These are phyloP conservation scores for Fusarium brevicatenulatum DNA, from an alignment of 2,329 filamentous ascomycete genomes.

Conservation along the genomic window DNA sequence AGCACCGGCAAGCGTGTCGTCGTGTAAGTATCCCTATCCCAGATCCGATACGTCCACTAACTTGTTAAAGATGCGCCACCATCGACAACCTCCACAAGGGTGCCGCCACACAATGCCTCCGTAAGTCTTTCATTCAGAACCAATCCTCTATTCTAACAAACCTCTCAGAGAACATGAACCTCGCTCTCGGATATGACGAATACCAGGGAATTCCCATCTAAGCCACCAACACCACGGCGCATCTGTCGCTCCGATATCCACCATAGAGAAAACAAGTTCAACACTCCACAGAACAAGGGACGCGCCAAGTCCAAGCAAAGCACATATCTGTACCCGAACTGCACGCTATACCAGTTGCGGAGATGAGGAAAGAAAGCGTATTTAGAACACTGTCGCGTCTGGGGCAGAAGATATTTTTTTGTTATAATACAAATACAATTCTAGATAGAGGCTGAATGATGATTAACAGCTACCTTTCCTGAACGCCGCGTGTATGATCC, in stretches of 20 bases:
- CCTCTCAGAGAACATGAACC: constrained; percentile 84
- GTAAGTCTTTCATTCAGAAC: neutral
- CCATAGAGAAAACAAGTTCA: neutral
- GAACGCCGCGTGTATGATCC: no score
- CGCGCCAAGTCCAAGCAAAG: neutral
- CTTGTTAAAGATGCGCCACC: neutral
- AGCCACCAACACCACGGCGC: neutral
- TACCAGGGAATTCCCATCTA: constrained; percentile 81
- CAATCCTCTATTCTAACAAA: neutral
- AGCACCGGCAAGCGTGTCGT: constrained; percentile 89
- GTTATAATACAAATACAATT: neutral
- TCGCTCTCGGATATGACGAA: constrained; percentile 87
- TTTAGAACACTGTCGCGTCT: neutral
- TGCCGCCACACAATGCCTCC: constrained; percentile 15
- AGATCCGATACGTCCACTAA: constrained; percentile 13
- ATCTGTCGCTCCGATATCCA: neutral
- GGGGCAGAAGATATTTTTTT: neutral
- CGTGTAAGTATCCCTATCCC: constrained; percentile 54
- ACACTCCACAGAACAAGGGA: neutral
- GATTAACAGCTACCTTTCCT: neutral
- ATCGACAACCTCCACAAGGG: constrained; percentile 18
- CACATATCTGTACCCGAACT: neutral
- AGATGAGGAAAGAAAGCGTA: neutral
- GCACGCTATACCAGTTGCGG: neutral
- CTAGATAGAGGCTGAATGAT: neutral